Evolutionary conservation across 1,139 yeast species (phyloP).

Genomic region (Protomyces arabidopsidicola): DNA sequence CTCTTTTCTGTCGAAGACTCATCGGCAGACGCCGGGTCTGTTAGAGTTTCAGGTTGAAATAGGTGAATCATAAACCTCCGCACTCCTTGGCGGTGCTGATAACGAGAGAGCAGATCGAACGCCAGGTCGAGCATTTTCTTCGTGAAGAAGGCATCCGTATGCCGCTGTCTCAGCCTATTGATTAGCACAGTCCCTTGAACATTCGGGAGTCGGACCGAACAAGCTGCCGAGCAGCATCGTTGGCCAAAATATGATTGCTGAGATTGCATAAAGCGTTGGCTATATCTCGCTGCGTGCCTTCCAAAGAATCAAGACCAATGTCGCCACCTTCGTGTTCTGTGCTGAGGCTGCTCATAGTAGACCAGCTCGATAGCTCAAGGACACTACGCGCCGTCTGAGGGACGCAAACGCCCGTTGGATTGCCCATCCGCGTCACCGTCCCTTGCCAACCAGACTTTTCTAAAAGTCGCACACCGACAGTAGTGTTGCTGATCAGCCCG

Average conservation of each 20-base stretch:
- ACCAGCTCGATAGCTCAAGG: conserved; percentile 27
- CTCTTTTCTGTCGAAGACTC: background rate
- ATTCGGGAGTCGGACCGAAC: conserved; percentile 2
- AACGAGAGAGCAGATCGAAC: conserved; percentile 59
- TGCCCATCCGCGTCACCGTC: conserved; percentile 50
- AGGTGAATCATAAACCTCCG: conserved; percentile 66
- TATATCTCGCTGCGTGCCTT: conserved; percentile 49
- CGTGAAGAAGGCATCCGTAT: conserved; percentile 56
- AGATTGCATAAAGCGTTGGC: conserved; percentile 53
- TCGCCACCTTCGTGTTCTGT: conserved; percentile 16
- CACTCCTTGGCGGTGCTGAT: conserved; percentile 59
- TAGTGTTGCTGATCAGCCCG: conserved; percentile 68
- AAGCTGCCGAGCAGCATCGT: conserved; percentile 61
- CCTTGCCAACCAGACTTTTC: conserved; percentile 78
- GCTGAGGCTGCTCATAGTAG: background rate
- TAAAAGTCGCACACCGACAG: conserved; percentile 77
- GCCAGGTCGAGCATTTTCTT: conserved; percentile 56
- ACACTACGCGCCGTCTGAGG: conserved; percentile 35
- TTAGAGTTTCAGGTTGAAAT: conserved; percentile 39
- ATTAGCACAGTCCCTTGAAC: background rate
- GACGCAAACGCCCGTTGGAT: conserved; percentile 50
- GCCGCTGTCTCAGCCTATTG: conserved; percentile 50
- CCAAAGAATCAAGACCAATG: background rate
- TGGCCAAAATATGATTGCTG: conserved; percentile 58
- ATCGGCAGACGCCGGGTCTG: background rate